A percentile compares a stretch with the other conserved stretches of the same genome.
Evolutionary conservation across 164 flowering plant genomes (phyloP).

Genomic region (Umbilicus rupestris): DNA sequence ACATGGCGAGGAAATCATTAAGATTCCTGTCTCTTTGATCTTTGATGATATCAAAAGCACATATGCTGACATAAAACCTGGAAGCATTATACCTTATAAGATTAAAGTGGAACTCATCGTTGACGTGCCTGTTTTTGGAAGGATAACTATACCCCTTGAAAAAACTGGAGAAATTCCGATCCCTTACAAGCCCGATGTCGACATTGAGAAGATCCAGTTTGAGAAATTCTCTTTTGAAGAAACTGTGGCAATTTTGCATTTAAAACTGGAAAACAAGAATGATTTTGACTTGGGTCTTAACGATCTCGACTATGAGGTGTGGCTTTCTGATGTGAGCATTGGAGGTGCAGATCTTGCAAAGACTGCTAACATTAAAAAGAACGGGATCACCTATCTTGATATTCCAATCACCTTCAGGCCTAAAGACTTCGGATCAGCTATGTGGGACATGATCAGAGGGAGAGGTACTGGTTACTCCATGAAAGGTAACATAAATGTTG

Average conservation of each 20-base stretch:
- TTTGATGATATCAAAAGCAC: conserved; percentile 77
- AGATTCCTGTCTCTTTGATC: conserved; percentile 55
- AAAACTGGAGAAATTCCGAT: conserved; percentile 83
- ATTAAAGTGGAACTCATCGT: conserved; percentile 69
- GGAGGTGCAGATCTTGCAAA: conserved; percentile 52
- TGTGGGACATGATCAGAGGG: conserved; percentile 91
- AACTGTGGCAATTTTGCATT: conserved; percentile 57
- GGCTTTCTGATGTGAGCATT: conserved; percentile 60
- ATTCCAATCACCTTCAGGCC: conserved; percentile 76
- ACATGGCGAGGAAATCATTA: conserved; percentile 78
- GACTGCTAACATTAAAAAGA: conserved; percentile 43
- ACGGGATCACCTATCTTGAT: conserved; percentile 48
- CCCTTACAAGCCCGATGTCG: conserved; percentile 77
- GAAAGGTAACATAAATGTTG: conserved; percentile 64
- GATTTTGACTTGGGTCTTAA: conserved; percentile 70
- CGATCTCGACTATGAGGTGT: conserved; percentile 54
- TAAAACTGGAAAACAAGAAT: conserved; percentile 71
- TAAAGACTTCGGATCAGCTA: conserved; percentile 74
- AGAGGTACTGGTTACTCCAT: conserved; percentile 67
- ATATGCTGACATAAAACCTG: conserved; percentile 62
- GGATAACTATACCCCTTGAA: conserved; percentile 71
- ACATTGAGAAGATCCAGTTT: conserved; percentile 61
- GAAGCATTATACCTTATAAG: conserved; percentile 74
- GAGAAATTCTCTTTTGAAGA: conserved; percentile 70
- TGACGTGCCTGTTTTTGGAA: conserved; percentile 79